Conservation (phyloP, 805 yeast genomes). For the Zygosaccharomyces lentus region DNA sequence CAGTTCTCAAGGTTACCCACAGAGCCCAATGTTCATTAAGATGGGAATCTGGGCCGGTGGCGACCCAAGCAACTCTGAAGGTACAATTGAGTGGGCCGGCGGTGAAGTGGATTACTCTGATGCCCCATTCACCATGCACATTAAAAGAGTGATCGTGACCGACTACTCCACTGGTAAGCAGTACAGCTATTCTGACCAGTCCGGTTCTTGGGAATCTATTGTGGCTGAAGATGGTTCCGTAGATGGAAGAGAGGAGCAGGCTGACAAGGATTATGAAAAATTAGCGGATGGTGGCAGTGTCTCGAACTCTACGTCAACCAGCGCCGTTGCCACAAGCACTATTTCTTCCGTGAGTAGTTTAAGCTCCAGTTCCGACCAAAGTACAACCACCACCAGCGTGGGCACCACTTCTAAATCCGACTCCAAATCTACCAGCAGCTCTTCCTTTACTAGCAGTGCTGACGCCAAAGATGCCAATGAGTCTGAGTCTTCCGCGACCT, state of each 20-base stretch:
- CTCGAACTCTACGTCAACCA: conserved; percentile 11
- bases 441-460: conserved; percentile 12
- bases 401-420: conserved; percentile 11
- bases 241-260: conserved; percentile 52
- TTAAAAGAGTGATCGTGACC: conserved; percentile 55
- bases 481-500: conserved; percentile 7
- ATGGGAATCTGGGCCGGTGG: conserved; percentile 84
- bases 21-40: conserved; percentile 75
- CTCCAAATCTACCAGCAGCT: conserved; percentile 11
- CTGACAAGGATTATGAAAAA: conserved; percentile 40
- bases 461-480: conserved; percentile 12
- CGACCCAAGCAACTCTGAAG: conserved; percentile 56
- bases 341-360: conserved; percentile 5
- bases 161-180: conserved; percentile 65
- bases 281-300: conserved; percentile 27
- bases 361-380: not conserved
- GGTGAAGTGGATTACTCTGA: conserved; percentile 61
- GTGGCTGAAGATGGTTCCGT: conserved; percentile 53
- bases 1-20: conserved; percentile 74
- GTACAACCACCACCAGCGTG: conserved; percentile 9
- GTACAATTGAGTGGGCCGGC: conserved; percentile 82
- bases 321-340: conserved; percentile 7
- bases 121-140: conserved; percentile 66
- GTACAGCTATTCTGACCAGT: conserved; percentile 50
- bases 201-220: conserved; percentile 61